Evolutionary conservation across 129 eudicot species (phyloP), one percentile per base, ranked within the genome.

Genomic region (Sambucus nigra): DNA sequence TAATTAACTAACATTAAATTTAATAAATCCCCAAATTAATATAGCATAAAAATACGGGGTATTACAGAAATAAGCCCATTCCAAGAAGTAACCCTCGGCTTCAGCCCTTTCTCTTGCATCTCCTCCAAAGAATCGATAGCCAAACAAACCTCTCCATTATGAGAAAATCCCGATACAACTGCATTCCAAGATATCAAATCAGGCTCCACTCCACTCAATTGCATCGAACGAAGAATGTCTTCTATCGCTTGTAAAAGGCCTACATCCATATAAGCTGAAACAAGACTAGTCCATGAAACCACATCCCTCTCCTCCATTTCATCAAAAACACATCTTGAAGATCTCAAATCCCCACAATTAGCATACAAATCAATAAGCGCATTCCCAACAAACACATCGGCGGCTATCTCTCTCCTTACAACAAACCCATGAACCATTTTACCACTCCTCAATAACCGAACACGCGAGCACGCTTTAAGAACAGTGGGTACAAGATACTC

Each of bases 271-370:
- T 53, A 75, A 69, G 75, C 81, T 5, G 70, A 71, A 59, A 75
- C 61, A 39, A 75, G 71, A 26, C 69, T 64, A 59, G 81, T 75
- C 81, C 81, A 75, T 4, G 81, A 64, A 20, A 75, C 81, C 23
- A 75, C 81, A 23, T 69, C 76, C 51, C 60, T 64, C 22, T 40
- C 50, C 25, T 39, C 66, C 81, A 75, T 75, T 14, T 46, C 14
- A 27, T 60, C 66, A 50, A 75, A 69, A 26, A 69, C 76, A 39
- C 48, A 25, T 45, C 50, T 25, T 0, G 65, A 55, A 44, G 0
- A 57, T 39, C 66, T 53, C 42, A 74, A 68, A 12, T 61, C 53
- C 39, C 75, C 68, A 59, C 75, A 74, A 42, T 74, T 74, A 7
- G 80, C 63, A 47, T 74, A 74, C 60, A 69, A 35, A 39, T 74